A percentile compares a stretch with the other conserved stretches of the same genome.
Conservation (phyloP, 306 rosid species). For the Quercus alba region DNA sequence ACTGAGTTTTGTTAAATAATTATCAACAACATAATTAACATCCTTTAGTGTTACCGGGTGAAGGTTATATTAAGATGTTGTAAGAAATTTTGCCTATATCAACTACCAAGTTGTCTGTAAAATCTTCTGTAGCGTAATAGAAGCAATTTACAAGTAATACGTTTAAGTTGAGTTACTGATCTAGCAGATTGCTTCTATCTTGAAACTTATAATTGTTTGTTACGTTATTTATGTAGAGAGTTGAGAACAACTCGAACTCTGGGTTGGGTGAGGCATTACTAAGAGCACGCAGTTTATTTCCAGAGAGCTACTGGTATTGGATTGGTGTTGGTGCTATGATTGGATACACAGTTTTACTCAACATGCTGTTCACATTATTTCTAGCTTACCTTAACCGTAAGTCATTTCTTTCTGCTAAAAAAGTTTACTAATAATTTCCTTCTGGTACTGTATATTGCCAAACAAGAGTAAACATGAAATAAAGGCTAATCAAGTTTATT, state of each 20-base stretch:
- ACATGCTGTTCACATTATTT: slow-evolving; percentile 74
- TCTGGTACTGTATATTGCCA: slow-evolving; percentile 15
- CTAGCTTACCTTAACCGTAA: slow-evolving; percentile 93
- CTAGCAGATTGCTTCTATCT: slow-evolving; percentile 18
- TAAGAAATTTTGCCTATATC: background rate
- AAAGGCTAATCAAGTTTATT: slow-evolving; percentile 12
- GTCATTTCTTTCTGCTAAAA: slow-evolving; percentile 29
- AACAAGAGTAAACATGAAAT: slow-evolving; percentile 8
- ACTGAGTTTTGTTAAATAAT: background rate
- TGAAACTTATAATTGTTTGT: slow-evolving; percentile 15
- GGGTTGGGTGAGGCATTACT: slow-evolving; percentile 73
- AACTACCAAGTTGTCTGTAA: background rate
- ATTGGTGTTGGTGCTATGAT: slow-evolving; percentile 94
- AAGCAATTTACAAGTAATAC: background rate
- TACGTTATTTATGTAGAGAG: slow-evolving; percentile 39
- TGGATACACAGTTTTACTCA: slow-evolving; percentile 89
- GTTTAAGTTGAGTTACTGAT: background rate
- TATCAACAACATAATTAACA: background rate
- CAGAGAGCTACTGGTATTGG: slow-evolving; percentile 97
- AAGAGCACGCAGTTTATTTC: slow-evolving; percentile 58
- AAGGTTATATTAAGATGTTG: background rate
- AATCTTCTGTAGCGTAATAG: background rate
- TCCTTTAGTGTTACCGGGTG: background rate
- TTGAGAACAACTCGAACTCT: slow-evolving; percentile 46
- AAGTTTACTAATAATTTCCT: slow-evolving; percentile 22